These are phyloP conservation scores for Vanrija sp. DNA, from an alignment of 1,284 basidiomycete genomes.

Conservation along the genomic window DNA sequence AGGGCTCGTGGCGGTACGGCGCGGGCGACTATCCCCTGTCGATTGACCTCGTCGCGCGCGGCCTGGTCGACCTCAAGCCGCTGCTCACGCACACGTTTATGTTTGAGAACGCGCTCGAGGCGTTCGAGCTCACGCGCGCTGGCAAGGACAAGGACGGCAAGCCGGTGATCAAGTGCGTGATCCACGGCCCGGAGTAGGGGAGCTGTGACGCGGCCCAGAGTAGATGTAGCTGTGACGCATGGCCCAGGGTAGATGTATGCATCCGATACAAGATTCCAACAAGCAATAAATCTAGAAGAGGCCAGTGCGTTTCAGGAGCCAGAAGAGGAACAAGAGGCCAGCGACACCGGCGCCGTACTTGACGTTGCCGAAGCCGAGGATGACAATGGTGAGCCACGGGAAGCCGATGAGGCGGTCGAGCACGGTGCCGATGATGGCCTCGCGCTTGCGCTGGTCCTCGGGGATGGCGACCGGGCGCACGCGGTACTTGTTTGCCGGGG, in stretches of 20 bases:
- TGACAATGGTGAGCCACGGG: slow-evolving; percentile 38
- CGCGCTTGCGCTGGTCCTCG: slow-evolving; percentile 6
- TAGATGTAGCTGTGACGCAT: background rate
- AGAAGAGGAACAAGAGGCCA: slow-evolving; percentile 42
- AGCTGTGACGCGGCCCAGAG: background rate
- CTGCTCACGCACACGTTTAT: slow-evolving; percentile 59
- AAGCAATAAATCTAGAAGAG: slow-evolving; percentile 4
- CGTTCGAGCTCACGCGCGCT: slow-evolving; percentile 55
- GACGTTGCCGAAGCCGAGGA: slow-evolving; percentile 40
- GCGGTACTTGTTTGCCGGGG: slow-evolving; percentile 23
- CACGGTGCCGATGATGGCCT: slow-evolving; percentile 29
- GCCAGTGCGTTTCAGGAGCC: slow-evolving; percentile 43
- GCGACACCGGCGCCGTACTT: slow-evolving; percentile 38
- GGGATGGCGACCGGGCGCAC: slow-evolving; percentile 18
- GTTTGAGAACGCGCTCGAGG: slow-evolving; percentile 54
- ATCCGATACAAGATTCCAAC: no score
- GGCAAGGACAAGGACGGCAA: slow-evolving; percentile 69
- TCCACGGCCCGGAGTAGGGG: slow-evolving; percentile 40
- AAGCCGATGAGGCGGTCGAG: slow-evolving; percentile 40
- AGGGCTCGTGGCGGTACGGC: slow-evolving; percentile 47
- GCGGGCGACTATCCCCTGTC: slow-evolving; percentile 50
- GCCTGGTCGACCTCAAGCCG: slow-evolving; percentile 55
- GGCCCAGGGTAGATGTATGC: background rate
- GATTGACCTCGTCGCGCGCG: slow-evolving; percentile 55
- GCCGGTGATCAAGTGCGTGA: slow-evolving; percentile 48